Evolutionary conservation across 306 rosid genomes (phyloP), one percentile per base, ranked within the genome.

Genomic region (Sicyos baderoa): DNA sequence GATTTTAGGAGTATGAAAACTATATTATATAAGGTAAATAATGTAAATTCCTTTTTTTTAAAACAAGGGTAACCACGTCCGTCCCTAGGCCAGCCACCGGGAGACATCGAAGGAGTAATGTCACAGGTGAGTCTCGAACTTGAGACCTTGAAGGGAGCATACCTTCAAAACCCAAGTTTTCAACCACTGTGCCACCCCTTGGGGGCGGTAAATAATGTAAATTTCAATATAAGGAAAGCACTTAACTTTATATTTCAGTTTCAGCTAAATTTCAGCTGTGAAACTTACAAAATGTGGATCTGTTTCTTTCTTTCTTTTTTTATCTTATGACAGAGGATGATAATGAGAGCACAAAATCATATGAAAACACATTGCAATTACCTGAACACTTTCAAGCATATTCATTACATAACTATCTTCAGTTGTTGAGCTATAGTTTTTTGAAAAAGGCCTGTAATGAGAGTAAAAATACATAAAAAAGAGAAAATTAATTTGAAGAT

Each of bases 381-480:
- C 96, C 95, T 94, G 89, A 75, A 82, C 76, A 54, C 71, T 74
- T 22, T 87, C 87, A 70, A 86, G 70, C 75, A 77, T 68, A 92
- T 86, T 87, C 73, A 76, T 95, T 23, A 87, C 88, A 74, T 79
- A 92, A 76, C 78, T 85, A 73, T 89, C 93, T 49, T 73, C 82
- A 27, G 83, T 82, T 23, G 86, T 77, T 21, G 88, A 78, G 76
- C 78, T 67, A 69, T 79, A 83, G 68, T 70, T 78, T 67, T 79
- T 85, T 53, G 88, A 84, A 82, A 89, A 87, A 70, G 93, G 87
- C 86, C 97, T 92, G 78, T 14, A 64, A 74, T 71, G 70, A 73
- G 32, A 64, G 27, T 21, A 11, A 18, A 22, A 29, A 29, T 29
- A 29, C 2, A 14, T 21, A 22, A 66, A 65, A 76, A 52, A 70